Percentiles rank a stretch among this genome's conserved stretches.
phyloP scores from a whole-genome alignment of 176 grass and related monocot genomes.

The Chrysopogon serrulatus region DNA sequence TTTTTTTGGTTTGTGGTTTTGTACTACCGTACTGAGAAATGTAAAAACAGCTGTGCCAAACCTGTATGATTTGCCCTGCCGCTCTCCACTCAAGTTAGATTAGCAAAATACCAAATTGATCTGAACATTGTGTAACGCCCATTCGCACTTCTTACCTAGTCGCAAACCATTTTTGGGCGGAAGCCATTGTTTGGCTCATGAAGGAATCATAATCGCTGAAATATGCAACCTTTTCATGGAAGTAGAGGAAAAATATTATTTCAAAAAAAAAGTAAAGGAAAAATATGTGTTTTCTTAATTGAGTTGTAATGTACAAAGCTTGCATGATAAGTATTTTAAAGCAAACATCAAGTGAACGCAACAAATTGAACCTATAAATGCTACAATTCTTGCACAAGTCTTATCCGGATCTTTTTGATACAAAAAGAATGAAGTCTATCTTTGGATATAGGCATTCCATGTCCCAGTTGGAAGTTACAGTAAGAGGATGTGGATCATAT shows the following conservation, averaged over 20 bases:
- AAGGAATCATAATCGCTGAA: background rate
- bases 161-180: too few relatives aligned
- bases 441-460: slow-evolving; percentile 31
- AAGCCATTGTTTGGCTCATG: background rate
- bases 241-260: too few relatives aligned
- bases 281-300: background rate
- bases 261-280: too few relatives aligned
- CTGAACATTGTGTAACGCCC: background rate
- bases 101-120: background rate
- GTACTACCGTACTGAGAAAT: background rate
- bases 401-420: slow-evolving; percentile 28
- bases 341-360: background rate
- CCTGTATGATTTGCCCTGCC: background rate
- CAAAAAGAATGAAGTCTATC: slow-evolving; percentile 49
- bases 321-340: background rate
- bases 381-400: slow-evolving; percentile 9
- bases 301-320: slow-evolving; percentile 13
- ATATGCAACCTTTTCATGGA: background rate
- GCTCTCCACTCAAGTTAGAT: background rate
- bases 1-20: background rate
- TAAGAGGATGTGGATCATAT: slow-evolving; percentile 38
- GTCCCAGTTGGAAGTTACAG: slow-evolving; percentile 32
- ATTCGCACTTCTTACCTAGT: background rate
- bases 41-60: background rate
- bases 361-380: slow-evolving; percentile 22